Evolutionary conservation across 2,329 filamentous ascomycete genomes (phyloP).

Genomic region (Phaeosphaeria sp.): DNA sequence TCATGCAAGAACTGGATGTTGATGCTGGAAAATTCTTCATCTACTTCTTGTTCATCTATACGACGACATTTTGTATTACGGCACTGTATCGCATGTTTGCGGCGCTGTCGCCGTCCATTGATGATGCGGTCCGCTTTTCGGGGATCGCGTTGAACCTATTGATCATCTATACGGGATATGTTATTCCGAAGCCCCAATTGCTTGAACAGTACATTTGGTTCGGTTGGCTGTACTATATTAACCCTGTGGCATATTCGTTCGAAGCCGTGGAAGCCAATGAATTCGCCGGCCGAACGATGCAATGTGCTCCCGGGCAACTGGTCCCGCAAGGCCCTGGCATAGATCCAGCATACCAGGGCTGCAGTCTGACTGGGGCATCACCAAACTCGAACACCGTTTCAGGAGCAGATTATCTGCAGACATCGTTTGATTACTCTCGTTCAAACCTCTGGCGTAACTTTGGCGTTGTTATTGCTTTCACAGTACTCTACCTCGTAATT

Average conservation of each 20-base stretch:
- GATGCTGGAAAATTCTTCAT: slow-evolving; percentile 70
- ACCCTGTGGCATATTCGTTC: slow-evolving; percentile 64
- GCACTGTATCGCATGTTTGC: slow-evolving; percentile 72
- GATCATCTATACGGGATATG: slow-evolving; percentile 70
- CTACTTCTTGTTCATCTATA: slow-evolving; percentile 69
- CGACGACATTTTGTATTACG: slow-evolving; percentile 67
- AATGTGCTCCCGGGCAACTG: slow-evolving; percentile 65
- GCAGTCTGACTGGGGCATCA: slow-evolving; percentile 64
- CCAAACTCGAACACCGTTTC: slow-evolving; percentile 59
- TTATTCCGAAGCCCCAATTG: slow-evolving; percentile 70
- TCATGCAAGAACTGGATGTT: slow-evolving; percentile 66
- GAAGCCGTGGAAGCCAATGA: slow-evolving; percentile 73
- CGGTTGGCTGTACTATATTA: slow-evolving; percentile 44
- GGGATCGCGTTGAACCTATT: slow-evolving; percentile 68
- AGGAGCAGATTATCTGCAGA: slow-evolving; percentile 62
- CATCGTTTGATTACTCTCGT: slow-evolving; percentile 64
- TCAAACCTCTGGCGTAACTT: slow-evolving; percentile 74
- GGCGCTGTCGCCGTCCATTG: slow-evolving; percentile 67
- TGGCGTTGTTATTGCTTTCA: slow-evolving; percentile 77
- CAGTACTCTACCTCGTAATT: slow-evolving; percentile 73
- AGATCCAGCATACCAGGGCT: slow-evolving; percentile 66
- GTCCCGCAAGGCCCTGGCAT: slow-evolving; percentile 64
- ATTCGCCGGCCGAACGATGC: slow-evolving; percentile 62
- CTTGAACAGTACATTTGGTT: slow-evolving; percentile 68
- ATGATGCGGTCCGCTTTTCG: slow-evolving; percentile 70